Percentiles rank a stretch among this genome's conserved stretches.
These are phyloP conservation scores for Monosporascus sp. DNA, from an alignment of 2,329 filamentous ascomycete species.

Conservation along the genomic window DNA sequence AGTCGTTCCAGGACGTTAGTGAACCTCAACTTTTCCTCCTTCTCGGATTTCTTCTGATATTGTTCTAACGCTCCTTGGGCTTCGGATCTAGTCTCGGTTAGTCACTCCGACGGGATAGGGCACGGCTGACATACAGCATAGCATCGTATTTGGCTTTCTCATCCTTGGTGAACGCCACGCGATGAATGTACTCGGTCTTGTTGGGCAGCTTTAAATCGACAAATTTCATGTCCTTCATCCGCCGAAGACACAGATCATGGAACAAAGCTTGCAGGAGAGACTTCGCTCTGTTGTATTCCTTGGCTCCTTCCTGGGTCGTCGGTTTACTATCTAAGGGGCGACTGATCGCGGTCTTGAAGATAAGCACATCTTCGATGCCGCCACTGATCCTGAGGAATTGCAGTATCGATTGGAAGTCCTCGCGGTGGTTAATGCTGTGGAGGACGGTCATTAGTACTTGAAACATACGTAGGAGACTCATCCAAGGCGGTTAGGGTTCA, in stretches of 20 bases:
- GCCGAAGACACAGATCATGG: conserved; percentile 72
- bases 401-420: conserved; percentile 74
- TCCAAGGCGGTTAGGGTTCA: background rate
- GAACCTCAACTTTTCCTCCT: conserved; percentile 52
- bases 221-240: conserved; percentile 85
- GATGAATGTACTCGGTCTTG: conserved; percentile 73
- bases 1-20: conserved; percentile 75
- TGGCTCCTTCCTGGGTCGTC: conserved; percentile 5
- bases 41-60: conserved; percentile 44
- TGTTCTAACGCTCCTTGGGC: conserved; percentile 66
- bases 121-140: conserved; percentile 48
- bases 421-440: conserved; percentile 67
- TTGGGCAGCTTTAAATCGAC: conserved; percentile 74
- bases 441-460: background rate
- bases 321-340: conserved; percentile 52
- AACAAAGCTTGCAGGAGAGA: conserved; percentile 70
- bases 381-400: conserved; percentile 73
- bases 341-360: conserved; percentile 70
- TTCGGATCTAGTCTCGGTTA: conserved; percentile 49
- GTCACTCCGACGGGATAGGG: conserved; percentile 5
- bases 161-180: conserved; percentile 66
- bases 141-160: conserved; percentile 76
- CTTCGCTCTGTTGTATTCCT: conserved; percentile 53
- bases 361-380: conserved; percentile 64
- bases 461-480: background rate